These are phyloP conservation scores for Dryas drummondii DNA, from an alignment of 306 rosid species.

Conservation along the genomic window DNA sequence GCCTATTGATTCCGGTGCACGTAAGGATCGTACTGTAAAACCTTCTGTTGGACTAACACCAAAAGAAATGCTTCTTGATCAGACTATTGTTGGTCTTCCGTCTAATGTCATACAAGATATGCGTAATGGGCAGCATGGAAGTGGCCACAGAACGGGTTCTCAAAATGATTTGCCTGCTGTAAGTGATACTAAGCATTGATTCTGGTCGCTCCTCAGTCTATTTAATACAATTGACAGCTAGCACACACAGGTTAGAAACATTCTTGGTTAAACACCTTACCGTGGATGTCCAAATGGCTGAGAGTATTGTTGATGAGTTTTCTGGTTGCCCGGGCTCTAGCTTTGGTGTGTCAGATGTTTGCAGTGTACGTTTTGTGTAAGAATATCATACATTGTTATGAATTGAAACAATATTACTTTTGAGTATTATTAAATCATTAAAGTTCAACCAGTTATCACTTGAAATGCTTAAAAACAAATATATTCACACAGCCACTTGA, in stretches of 20 bases:
- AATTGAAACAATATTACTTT: not conserved
- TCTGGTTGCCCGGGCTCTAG: no score
- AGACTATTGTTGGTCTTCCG: conserved; percentile 17
- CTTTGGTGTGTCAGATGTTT: not conserved
- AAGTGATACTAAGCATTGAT: conserved; percentile 20
- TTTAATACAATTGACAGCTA: not conserved
- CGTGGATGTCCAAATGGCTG: not conserved
- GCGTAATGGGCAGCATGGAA: conserved; percentile 32
- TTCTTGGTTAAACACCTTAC: not conserved
- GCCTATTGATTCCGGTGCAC: conserved; percentile 29
- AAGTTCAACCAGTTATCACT: conserved; percentile 1
- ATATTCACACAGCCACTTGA: not conserved
- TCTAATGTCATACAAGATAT: conserved; percentile 16
- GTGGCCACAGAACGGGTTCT: conserved; percentile 29
- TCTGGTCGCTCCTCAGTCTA: conserved; percentile 3
- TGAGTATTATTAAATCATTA: not conserved
- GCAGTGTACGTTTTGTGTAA: not conserved
- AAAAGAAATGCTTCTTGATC: conserved; percentile 37
- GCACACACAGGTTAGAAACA: not conserved
- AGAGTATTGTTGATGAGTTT: not conserved
- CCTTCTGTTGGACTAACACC: conserved; percentile 32
- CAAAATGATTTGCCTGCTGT: conserved; percentile 22
- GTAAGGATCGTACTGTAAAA: conserved; percentile 33
- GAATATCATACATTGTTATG: not conserved
- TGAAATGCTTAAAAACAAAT: not conserved